Percentiles rank a stretch among this genome's conserved stretches.
These are phyloP conservation scores for Amanita phalloides DNA, from an alignment of 768 basidiomycete species.

Conservation along the genomic window DNA sequence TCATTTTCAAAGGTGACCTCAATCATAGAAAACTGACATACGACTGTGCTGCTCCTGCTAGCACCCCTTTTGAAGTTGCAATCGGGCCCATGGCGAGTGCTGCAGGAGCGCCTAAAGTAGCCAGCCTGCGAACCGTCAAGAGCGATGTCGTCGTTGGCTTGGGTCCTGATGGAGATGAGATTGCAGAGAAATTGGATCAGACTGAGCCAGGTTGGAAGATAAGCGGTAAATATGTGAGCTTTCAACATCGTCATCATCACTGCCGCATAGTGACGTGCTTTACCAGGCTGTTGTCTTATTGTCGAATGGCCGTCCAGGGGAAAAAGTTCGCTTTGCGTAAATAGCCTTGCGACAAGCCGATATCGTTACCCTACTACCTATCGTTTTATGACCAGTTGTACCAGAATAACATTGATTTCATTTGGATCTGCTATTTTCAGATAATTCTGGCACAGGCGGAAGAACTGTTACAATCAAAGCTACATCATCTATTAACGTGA, in stretches of 20 bases:
- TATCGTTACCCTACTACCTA: neutral
- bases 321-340: constrained; percentile 71
- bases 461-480: neutral
- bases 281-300: constrained; percentile 75
- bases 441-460: neutral
- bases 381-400: neutral
- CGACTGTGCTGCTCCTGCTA: constrained; percentile 76
- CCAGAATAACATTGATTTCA: neutral
- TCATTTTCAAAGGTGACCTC: constrained; percentile 90
- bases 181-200: constrained; percentile 74
- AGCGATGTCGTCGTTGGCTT: constrained; percentile 91
- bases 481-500: constrained; percentile 8
- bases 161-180: constrained; percentile 52
- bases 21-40: constrained; percentile 90
- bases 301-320: constrained; percentile 82
- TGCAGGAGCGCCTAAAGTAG: constrained; percentile 79
- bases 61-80: constrained; percentile 81
- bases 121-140: constrained; percentile 87
- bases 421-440: neutral
- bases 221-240: constrained; percentile 87
- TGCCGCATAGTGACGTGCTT: neutral
- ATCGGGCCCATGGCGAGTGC: constrained; percentile 90
- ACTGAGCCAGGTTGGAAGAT: constrained; percentile 94
- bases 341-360: neutral
- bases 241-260: neutral